These are phyloP conservation scores for Aurantiochytrium sp. DNA, from an alignment of 108 stramenopile species.

Conservation along the genomic window DNA sequence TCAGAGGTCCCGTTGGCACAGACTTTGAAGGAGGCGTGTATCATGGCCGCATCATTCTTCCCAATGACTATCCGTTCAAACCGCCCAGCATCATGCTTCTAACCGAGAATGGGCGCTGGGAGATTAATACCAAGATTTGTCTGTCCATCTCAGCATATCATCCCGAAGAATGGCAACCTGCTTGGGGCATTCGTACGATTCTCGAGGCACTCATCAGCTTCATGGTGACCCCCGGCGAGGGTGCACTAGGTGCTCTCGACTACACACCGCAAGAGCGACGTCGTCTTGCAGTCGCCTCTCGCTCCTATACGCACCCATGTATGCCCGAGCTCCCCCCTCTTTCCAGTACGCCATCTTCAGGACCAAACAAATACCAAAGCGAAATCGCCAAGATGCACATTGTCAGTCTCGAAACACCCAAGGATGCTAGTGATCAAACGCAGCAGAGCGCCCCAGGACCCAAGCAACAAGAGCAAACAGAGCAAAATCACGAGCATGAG, in stretches of 20 bases:
- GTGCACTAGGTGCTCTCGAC: slow-evolving; percentile 90
- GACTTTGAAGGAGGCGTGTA: slow-evolving; percentile 88
- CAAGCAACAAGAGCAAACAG: too few species aligned
- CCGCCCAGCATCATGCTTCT: slow-evolving; percentile 92
- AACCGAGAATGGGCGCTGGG: slow-evolving; percentile 90
- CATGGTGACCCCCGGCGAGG: slow-evolving; percentile 83
- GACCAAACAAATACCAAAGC: neutral
- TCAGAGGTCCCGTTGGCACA: slow-evolving; percentile 77
- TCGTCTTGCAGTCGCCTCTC: neutral
- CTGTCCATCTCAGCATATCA: slow-evolving; percentile 85
- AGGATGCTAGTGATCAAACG: neutral
- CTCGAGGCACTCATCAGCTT: slow-evolving; percentile 92
- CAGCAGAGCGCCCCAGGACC: too few species aligned
- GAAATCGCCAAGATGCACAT: slow-evolving; percentile 19
- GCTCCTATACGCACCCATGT: neutral
- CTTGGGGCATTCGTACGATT: slow-evolving; percentile 88
- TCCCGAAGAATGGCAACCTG: slow-evolving; percentile 89
- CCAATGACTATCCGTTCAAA: slow-evolving; percentile 63
- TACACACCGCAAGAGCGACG: neutral
- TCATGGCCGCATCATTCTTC: slow-evolving; percentile 82
- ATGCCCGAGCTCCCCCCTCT: neutral
- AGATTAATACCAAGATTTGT: slow-evolving; percentile 86
- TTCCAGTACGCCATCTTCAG: neutral
- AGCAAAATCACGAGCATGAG: too few species aligned
- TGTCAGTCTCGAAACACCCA: neutral